Evolutionary conservation across 2,329 filamentous ascomycete species (phyloP), one percentile per base, ranked within the genome.

Genomic region (Claviceps quebecensis): DNA sequence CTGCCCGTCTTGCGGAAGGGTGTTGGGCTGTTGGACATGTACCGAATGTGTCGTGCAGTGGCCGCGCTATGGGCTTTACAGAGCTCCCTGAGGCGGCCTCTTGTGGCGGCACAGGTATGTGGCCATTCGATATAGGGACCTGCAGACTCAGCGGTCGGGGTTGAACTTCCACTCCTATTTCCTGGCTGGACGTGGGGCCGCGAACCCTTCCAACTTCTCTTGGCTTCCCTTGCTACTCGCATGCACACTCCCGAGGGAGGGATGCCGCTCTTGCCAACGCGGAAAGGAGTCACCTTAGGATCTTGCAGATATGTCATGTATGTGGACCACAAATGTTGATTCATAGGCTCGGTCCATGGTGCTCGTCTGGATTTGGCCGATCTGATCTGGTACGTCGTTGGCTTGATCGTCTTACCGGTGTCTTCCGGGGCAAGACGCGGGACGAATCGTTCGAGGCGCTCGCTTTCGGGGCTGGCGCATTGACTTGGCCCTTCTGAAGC

Each of bases 301-400:
- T 85, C 81, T 60, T 82, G 77, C 41, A 84, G 67, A 58, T 84
- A 85, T 49, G 81, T 67, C 53, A 76, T 67, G 60, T 83, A 85
- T 1, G 77, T 82, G 5, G 76, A 72, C 81, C 81, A 85, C 9
- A 85, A 65, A 58, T 85, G 81, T 13, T 76, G 69, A 65, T 72
- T 80, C 78, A 84, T 83, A 17, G 77, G 73, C 54, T 75, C 76
- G 4, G 80, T 83, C 81, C 81, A 84, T 0, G 72, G 74, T 1
- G 76, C 76, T 60, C 75, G 79, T 53, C 76, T 68, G 37, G 65
- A 59, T 51, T 67, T 69, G 23, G 57, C 56, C 48, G 57, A 52
- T 45, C 36, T 56, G 48, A 47, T 47, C 39, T 48, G 56, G 49
- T 40, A 58, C 23, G 23, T 11, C 2, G 41, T 5, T 26, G 50